Conservation (phyloP, 2,329 filamentous ascomycete species). For the Seiridium unicorne region DNA sequence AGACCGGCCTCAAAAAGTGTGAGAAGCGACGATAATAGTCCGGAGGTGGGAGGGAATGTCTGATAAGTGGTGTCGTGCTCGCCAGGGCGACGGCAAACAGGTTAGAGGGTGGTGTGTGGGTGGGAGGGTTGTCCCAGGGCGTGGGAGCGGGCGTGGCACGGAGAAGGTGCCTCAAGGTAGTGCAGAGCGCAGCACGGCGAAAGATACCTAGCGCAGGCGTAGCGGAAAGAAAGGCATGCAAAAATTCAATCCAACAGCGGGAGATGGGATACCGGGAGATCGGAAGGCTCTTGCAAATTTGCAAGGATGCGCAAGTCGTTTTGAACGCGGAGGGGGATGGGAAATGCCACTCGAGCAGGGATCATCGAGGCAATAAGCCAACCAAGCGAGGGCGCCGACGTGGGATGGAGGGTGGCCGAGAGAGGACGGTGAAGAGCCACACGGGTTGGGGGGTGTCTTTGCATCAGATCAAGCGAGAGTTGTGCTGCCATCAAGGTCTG, state of each 20-base stretch:
- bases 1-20: neutral
- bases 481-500: no score
- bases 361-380: conserved; percentile 2
- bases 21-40: conserved; percentile 4
- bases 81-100: neutral
- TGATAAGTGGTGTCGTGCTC: conserved; percentile 2
- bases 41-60: conserved; percentile 3
- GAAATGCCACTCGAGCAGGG: conserved; percentile 8
- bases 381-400: neutral
- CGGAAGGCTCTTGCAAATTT: conserved; percentile 19
- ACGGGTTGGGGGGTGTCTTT: neutral
- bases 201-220: neutral
- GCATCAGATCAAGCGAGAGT: neutral
- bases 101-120: neutral
- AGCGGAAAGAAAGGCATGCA: neutral
- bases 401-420: conserved; percentile 2
- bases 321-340: conserved; percentile 6
- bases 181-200: neutral
- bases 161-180: neutral
- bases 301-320: neutral
- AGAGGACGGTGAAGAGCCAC: neutral
- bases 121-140: neutral
- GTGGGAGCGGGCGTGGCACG: neutral
- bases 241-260: neutral
- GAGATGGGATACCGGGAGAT: conserved; percentile 28